Evolutionary conservation across 306 rosid genomes (phyloP).

Genomic region (Ceratonia siliqua): DNA sequence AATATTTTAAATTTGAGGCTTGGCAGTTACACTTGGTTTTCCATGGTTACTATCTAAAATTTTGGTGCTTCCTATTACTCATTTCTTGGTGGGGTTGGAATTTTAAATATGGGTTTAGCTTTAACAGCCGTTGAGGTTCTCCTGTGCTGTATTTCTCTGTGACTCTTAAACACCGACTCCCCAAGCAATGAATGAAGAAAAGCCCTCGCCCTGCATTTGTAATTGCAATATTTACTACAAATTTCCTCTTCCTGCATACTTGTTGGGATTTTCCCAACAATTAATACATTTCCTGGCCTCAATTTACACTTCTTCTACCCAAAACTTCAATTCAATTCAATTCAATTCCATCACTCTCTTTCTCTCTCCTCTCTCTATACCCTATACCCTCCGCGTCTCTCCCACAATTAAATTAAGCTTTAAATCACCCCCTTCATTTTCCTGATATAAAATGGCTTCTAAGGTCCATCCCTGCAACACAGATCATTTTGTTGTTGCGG

Average conservation of each 20-base stretch:
- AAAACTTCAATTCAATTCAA: slow-evolving; percentile 51
- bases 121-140: slow-evolving; percentile 48
- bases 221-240: slow-evolving; percentile 73
- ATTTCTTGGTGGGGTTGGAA: slow-evolving; percentile 48
- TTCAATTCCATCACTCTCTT: slow-evolving; percentile 43
- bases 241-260: slow-evolving; percentile 74
- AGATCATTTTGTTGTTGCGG: slow-evolving; percentile 31
- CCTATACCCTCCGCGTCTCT: slow-evolving; percentile 57
- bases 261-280: slow-evolving; percentile 67
- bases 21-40: slow-evolving; percentile 46
- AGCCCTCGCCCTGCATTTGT: slow-evolving; percentile 51
- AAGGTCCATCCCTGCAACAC: slow-evolving; percentile 44
- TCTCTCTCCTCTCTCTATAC: slow-evolving; percentile 40
- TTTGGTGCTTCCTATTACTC: slow-evolving; percentile 38
- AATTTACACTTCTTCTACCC: slow-evolving; percentile 85
- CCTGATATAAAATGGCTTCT: slow-evolving; percentile 57
- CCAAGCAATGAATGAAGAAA: slow-evolving; percentile 74
- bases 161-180: slow-evolving; percentile 67
- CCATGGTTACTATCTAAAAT: slow-evolving; percentile 17
- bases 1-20: slow-evolving; percentile 37
- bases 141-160: slow-evolving; percentile 29
- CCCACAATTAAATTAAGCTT: slow-evolving; percentile 67
- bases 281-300: slow-evolving; percentile 83
- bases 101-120: slow-evolving; percentile 45
- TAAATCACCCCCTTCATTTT: slow-evolving; percentile 55